Base-by-base conservation (phyloP, 331 rosid genomes). In the Dryas integrifolia region DNA sequence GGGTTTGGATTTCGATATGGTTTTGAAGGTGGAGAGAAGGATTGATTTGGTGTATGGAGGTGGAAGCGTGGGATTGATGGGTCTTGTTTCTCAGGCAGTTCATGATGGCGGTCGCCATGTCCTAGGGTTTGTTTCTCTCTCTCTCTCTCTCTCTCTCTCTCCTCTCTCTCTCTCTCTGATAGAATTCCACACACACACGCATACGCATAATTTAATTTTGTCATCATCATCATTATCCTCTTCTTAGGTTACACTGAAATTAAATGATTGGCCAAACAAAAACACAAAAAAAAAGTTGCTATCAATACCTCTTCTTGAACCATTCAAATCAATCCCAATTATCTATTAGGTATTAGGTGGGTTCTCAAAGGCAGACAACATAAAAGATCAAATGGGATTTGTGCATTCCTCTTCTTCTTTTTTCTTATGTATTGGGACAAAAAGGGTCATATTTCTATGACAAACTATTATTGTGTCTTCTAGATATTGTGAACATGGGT, bases 31-130 rank as follows among this genome's bases (percentile, higher is more conserved):
- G 85, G 96, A 92, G 66, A 87, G 88, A 83, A 92, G 92, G 79
- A 95, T 95, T 87, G 96, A 95, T 90, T 82, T 95, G 82, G 99
- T 95, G 50, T 95, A 95, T 77, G 99, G 99, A 73, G 99, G 99
- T 77, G 99, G 99, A 76, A 95, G 99, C 88, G 93, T 95, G 92
- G 99, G 99, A 55, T 58, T 92, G 84, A 92, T 92, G 99, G 99
- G 99, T 73, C 96, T 95, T 30, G 94, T 95, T 90, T 95, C 99
- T 82, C 98, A 92, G 90, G 99, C 98, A 24, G 99, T 92, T 84
- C 99, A 92, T 95, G 99, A 95, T 95, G 99, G 99, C 71, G 99
- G 99, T 74, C 99, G 98, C 68, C 99, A 95, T 92, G 99, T 95
- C 83, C 86, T 95, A 75, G 99, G 99, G 99, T 95, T 82, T 82